Percentiles rank a stretch among this genome's conserved stretches.
These are phyloP conservation scores for Acanthamoeba sp. DNA, from an alignment of 208 protist genomes.

Conservation along the genomic window DNA sequence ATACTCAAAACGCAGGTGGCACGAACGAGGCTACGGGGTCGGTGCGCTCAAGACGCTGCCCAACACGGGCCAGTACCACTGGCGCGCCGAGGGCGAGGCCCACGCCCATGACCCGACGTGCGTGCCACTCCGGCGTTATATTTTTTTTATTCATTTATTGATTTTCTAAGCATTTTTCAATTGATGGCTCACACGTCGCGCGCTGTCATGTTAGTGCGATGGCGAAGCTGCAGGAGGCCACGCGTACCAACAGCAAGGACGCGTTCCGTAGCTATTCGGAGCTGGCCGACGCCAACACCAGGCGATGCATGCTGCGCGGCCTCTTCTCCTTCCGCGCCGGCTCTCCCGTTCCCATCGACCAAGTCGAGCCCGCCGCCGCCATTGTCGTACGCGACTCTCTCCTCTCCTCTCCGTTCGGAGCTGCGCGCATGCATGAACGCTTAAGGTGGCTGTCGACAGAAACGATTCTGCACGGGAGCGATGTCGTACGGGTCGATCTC, in stretches of 20 bases:
- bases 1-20: no score
- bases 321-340: conserved; percentile 82
- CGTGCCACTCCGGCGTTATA: neutral
- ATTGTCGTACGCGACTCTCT: conserved; percentile 87
- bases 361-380: conserved; percentile 87
- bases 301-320: conserved; percentile 84
- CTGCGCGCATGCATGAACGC: no score
- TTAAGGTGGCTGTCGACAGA: neutral
- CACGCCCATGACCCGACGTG: conserved; percentile 86
- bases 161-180: neutral
- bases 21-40: neutral
- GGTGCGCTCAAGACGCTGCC: conserved; percentile 67
- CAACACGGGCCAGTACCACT: conserved; percentile 87
- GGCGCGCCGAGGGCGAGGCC: conserved; percentile 83
- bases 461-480: conserved; percentile 89
- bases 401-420: no score
- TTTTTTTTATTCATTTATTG: conserved; percentile 3
- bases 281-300: conserved; percentile 70
- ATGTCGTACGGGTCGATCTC: conserved; percentile 93
- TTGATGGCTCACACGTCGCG: no score
- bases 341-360: conserved; percentile 76
- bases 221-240: conserved; percentile 86
- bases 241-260: conserved; percentile 83
- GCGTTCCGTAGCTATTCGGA: conserved; percentile 82
- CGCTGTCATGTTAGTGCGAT: conserved; percentile 71